Evolutionary conservation across 2,329 filamentous ascomycete genomes (phyloP).

Genomic region (Phoma sp.): DNA sequence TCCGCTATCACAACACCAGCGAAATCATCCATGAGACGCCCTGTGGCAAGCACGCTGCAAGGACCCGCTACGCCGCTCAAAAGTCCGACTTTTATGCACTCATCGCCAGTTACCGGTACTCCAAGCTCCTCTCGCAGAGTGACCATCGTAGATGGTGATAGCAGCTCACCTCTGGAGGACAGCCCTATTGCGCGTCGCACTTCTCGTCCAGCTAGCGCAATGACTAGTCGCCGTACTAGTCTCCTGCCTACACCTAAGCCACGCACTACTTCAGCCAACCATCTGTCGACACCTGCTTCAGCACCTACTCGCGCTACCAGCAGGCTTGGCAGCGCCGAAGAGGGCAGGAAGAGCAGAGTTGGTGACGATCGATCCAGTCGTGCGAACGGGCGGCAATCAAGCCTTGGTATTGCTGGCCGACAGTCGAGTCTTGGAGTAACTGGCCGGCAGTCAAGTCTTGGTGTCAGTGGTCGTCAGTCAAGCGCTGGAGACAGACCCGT

Average conservation of each 20-base stretch:
- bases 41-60: conserved; percentile 39
- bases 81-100: conserved; percentile 20
- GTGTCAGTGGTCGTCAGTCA: conserved; percentile 21
- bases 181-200: conserved; percentile 38
- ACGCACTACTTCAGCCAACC: conserved; percentile 31
- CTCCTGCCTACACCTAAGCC: conserved; percentile 38
- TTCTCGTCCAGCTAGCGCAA: conserved; percentile 36
- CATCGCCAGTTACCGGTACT: conserved; percentile 28
- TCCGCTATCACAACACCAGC: conserved; percentile 38
- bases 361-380: conserved; percentile 33
- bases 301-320: conserved; percentile 30
- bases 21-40: conserved; percentile 33
- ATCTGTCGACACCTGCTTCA: conserved; percentile 15
- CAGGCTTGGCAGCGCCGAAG: conserved; percentile 32
- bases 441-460: conserved; percentile 26
- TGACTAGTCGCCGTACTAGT: conserved; percentile 39
- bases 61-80: conserved; percentile 38
- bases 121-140: conserved; percentile 35
- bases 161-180: conserved; percentile 30
- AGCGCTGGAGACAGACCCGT: conserved; percentile 26
- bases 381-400: conserved; percentile 32
- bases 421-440: conserved; percentile 23
- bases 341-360: conserved; percentile 30
- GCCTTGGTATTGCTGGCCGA: conserved; percentile 18
- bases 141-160: conserved; percentile 27